Conservation (phyloP, 495 filamentous ascomycete genomes). For the Podospora pseudocomata region DNA sequence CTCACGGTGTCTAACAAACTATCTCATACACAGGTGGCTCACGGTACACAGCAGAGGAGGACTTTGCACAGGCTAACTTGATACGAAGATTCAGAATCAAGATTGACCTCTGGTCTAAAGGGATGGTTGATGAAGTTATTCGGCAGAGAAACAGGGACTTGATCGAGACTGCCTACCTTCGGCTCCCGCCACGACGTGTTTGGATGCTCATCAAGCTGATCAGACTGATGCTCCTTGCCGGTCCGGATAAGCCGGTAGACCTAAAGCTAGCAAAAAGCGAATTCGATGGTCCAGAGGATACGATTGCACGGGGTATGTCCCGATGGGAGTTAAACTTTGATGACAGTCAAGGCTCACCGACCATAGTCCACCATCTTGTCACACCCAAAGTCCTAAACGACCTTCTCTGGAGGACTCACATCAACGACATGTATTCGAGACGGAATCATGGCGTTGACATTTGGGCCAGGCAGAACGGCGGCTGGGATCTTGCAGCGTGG, state of each 20-base stretch:
- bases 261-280: not conserved
- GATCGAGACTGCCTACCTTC: conserved; percentile 24
- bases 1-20: too few relatives aligned
- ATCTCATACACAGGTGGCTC: conserved; percentile 12
- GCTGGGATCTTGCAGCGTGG: too few relatives aligned
- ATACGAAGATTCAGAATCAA: conserved; percentile 26
- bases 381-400: not conserved
- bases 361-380: not conserved
- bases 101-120: conserved; percentile 24
- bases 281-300: conserved; percentile 7
- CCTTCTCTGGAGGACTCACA: not conserved
- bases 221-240: conserved; percentile 20
- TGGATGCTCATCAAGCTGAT: conserved; percentile 21
- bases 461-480: too few relatives aligned
- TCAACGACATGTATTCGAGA: too few relatives aligned
- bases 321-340: too few relatives aligned
- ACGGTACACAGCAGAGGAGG: conserved; percentile 15
- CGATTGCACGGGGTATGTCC: not conserved
- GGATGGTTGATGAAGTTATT: conserved; percentile 20
- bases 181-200: conserved; percentile 22
- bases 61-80: conserved; percentile 5
- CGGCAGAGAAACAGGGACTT: conserved; percentile 25
- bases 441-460: too few relatives aligned
- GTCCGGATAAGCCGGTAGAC: not conserved
- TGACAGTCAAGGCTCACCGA: too few relatives aligned